These are phyloP conservation scores for Paraphoma chrysanthemicola DNA, from an alignment of 2,329 filamentous ascomycete genomes.

Conservation along the genomic window DNA sequence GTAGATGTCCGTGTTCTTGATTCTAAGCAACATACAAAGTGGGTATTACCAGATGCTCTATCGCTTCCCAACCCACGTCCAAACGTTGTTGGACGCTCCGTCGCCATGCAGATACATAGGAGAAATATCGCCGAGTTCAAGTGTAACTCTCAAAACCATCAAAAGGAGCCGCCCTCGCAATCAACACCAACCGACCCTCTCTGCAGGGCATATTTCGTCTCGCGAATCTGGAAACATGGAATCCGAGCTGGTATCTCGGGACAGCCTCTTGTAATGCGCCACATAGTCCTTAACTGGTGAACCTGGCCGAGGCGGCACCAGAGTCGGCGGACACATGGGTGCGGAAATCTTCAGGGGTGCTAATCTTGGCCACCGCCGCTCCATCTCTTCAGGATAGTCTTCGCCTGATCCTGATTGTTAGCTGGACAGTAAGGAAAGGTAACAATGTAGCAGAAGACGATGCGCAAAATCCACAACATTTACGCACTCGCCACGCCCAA, in stretches of 20 bases:
- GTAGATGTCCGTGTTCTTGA: neutral
- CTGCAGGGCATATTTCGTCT: slow-evolving; percentile 2
- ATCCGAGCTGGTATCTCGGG: slow-evolving; percentile 6
- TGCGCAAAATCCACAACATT: neutral
- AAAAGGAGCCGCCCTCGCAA: neutral
- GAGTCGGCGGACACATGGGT: neutral
- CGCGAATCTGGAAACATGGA: slow-evolving; percentile 13
- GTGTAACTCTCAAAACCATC: neutral
- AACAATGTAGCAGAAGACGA: neutral
- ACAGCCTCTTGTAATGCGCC: slow-evolving; percentile 3
- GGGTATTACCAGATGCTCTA: slow-evolving; percentile 22
- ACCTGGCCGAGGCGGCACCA: neutral
- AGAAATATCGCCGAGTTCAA: neutral
- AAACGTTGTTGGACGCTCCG: neutral
- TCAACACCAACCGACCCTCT: neutral
- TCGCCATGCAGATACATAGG: slow-evolving; percentile 12
- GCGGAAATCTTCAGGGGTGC: neutral
- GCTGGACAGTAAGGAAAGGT: neutral
- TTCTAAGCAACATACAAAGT: slow-evolving; percentile 11
- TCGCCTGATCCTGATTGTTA: neutral
- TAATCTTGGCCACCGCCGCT: neutral
- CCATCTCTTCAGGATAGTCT: neutral
- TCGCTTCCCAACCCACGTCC: slow-evolving; percentile 5
- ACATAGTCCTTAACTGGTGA: neutral
- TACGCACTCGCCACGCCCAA: slow-evolving; percentile 47